Percentiles rank a stretch among this genome's conserved stretches.
Evolutionary conservation across 306 rosid species (phyloP).

Genomic region (Medicago arabica): DNA sequence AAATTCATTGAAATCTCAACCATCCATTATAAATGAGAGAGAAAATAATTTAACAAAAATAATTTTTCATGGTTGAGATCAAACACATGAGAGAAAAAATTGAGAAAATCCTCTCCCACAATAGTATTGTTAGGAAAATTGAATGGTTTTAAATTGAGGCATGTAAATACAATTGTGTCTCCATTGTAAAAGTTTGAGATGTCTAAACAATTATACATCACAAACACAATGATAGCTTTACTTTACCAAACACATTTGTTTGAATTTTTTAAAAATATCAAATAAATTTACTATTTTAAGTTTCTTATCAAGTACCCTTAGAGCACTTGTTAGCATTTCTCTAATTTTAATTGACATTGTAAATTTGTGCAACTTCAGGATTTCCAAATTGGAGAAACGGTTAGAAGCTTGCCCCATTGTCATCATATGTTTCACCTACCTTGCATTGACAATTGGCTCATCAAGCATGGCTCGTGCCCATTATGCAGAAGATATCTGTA

Average conservation of each 20-base stretch:
- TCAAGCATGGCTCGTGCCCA: constrained; percentile 89
- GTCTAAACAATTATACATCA: not conserved
- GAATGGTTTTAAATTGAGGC: not conserved
- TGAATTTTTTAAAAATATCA: not conserved
- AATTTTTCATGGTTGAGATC: too few relatives aligned
- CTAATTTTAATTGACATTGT: constrained; percentile 42
- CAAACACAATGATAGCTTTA: not conserved
- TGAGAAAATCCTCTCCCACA: too few relatives aligned
- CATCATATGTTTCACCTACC: constrained; percentile 91
- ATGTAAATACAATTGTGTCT: not conserved
- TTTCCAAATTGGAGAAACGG: constrained; percentile 81
- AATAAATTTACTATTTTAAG: too few relatives aligned
- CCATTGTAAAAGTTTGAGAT: too few relatives aligned
- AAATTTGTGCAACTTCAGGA: constrained; percentile 57
- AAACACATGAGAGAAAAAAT: too few relatives aligned
- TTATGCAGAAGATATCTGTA: constrained; percentile 78
- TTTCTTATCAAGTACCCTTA: too few relatives aligned
- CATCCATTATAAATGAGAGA: too few relatives aligned
- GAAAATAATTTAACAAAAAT: too few relatives aligned
- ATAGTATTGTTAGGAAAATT: not conserved
- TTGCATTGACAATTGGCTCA: constrained; percentile 91
- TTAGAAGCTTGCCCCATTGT: constrained; percentile 84
- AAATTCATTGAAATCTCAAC: too few relatives aligned
- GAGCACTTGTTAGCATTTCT: too few relatives aligned
- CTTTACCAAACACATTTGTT: not conserved